Conservation (phyloP, 2,329 filamentous ascomycete species). For the Metarhizium brunneum region DNA sequence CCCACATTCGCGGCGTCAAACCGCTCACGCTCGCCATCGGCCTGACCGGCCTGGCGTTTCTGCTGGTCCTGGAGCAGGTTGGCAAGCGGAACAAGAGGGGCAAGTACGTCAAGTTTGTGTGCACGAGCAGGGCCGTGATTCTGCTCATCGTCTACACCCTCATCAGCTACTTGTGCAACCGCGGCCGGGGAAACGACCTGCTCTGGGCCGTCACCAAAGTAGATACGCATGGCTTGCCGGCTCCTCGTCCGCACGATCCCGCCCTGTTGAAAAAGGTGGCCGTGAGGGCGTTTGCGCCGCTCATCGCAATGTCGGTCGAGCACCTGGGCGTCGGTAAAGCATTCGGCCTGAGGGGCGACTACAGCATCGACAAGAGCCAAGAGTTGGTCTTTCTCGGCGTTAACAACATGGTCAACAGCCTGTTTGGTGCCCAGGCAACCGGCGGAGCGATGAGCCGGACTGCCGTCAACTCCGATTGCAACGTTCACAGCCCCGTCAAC, state of each 20-base stretch:
- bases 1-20: conserved; percentile 45
- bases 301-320: conserved; percentile 52
- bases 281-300: conserved; percentile 46
- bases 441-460: conserved; percentile 60
- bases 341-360: conserved; percentile 52
- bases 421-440: conserved; percentile 55
- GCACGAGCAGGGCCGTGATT: conserved; percentile 51
- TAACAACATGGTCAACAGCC: conserved; percentile 54
- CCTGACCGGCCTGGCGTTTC: conserved; percentile 45
- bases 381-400: conserved; percentile 55
- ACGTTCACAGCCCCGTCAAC: conserved; percentile 51
- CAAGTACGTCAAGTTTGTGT: conserved; percentile 47
- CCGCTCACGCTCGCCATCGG: conserved; percentile 51
- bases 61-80: conserved; percentile 46
- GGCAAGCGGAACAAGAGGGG: conserved; percentile 50
- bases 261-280: conserved; percentile 44
- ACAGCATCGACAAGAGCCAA: conserved; percentile 54
- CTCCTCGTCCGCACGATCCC: conserved; percentile 36
- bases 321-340: conserved; percentile 57
- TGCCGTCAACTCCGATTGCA: conserved; percentile 56
- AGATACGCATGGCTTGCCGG: conserved; percentile 41
- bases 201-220: conserved; percentile 52
- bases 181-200: conserved; percentile 31
- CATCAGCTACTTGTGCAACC: conserved; percentile 55
- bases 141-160: conserved; percentile 53